Conservation (phyloP, 2,329 filamentous ascomycete genomes). For the Pseudogymnoascus sp. region DNA sequence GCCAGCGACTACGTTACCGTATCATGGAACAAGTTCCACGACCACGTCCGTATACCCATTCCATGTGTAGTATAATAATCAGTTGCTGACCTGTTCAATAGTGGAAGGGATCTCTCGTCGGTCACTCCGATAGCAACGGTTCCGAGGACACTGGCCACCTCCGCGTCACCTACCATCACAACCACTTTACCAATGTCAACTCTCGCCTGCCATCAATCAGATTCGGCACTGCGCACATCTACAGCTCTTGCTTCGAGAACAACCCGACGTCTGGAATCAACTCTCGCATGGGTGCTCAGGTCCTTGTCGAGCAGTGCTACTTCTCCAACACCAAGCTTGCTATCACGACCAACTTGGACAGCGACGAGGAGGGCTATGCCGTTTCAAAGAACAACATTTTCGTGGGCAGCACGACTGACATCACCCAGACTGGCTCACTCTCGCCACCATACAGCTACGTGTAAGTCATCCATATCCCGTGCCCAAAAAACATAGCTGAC, state of each 20-base stretch:
- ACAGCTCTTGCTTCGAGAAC: constrained; percentile 43
- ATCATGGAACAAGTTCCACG: constrained; percentile 38
- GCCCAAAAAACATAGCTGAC: neutral
- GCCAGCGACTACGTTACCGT: constrained; percentile 38
- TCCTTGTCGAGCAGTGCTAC: constrained; percentile 40
- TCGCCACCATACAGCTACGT: constrained; percentile 18
- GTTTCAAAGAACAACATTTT: constrained; percentile 8
- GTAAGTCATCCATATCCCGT: neutral
- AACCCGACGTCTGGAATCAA: constrained; percentile 46
- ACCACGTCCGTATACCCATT: constrained; percentile 26
- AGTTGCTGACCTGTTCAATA: neutral
- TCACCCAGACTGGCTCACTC: constrained; percentile 15
- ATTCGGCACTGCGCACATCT: constrained; percentile 59
- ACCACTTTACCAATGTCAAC: constrained; percentile 22
- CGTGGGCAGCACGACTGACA: constrained; percentile 14
- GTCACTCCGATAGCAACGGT: constrained; percentile 25
- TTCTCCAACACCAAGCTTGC: constrained; percentile 3
- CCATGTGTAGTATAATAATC: neutral
- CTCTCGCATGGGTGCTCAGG: constrained; percentile 48
- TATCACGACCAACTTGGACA: constrained; percentile 1
- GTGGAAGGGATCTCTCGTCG: constrained; percentile 24
- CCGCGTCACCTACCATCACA: constrained; percentile 23
- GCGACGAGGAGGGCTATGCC: neutral
- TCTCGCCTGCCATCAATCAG: constrained; percentile 47
- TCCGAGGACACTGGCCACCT: constrained; percentile 25